These are phyloP conservation scores for Termitomyces heimii DNA, from an alignment of 768 basidiomycete species.

Conservation along the genomic window DNA sequence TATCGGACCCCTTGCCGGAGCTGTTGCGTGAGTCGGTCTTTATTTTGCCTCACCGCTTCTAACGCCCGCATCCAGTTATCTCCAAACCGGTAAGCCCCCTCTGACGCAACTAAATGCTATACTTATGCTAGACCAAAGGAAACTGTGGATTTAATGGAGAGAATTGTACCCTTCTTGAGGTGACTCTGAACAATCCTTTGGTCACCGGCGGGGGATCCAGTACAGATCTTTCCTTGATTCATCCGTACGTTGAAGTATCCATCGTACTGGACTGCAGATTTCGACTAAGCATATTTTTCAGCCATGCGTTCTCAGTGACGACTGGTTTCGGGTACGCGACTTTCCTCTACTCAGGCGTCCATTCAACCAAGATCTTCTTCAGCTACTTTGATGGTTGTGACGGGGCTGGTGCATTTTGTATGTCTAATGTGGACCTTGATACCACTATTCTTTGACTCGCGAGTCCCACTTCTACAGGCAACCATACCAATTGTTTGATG, in stretches of 20 bases:
- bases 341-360: not conserved
- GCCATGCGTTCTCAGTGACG: conserved; percentile 33
- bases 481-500: conserved; percentile 23
- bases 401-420: conserved; percentile 25
- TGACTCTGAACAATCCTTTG: conserved; percentile 27
- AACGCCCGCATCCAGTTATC: conserved; percentile 16
- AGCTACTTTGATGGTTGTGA: conserved; percentile 40
- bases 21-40: conserved; percentile 27
- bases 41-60: not conserved
- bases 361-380: not conserved
- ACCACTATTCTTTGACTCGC: not conserved
- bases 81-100: conserved; percentile 20
- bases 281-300: conserved; percentile 4
- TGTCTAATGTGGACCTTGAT: not conserved
- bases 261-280: not conserved
- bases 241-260: conserved; percentile 27
- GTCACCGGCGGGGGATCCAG: conserved; percentile 25
- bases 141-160: conserved; percentile 33
- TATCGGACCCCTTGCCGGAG: conserved; percentile 22
- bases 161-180: conserved; percentile 30
- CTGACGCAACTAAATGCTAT: not conserved
- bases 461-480: conserved; percentile 14
- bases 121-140: conserved; percentile 15
- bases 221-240: conserved; percentile 32
- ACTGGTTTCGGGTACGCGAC: conserved; percentile 31